These are phyloP conservation scores for Takakia lepidozioides DNA, from an alignment of 225 moss, liverwort and hornwort genomes.

Conservation along the genomic window DNA sequence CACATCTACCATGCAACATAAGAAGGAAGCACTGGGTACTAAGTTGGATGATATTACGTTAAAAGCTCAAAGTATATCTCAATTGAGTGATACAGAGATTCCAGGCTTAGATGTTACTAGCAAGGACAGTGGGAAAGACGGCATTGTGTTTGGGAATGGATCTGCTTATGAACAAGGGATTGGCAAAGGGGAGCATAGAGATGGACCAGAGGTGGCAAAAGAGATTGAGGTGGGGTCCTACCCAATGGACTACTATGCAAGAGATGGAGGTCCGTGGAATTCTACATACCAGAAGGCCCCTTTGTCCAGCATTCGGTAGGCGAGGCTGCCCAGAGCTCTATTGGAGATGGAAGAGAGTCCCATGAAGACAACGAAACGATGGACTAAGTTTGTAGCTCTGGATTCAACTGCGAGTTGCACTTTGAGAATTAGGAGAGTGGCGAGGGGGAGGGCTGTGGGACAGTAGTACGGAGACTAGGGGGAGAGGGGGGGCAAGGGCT, in stretches of 20 bases:
- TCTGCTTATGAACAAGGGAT: not conserved
- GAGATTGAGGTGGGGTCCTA: constrained; percentile 58
- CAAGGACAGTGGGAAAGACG: constrained; percentile 1
- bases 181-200: not conserved
- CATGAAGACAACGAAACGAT: no score
- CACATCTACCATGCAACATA: constrained; percentile 8
- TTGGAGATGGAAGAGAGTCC: no score
- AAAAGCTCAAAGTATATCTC: not conserved
- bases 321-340: no score
- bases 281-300: constrained; percentile 57
- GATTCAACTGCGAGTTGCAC: no score
- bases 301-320: constrained; percentile 23
- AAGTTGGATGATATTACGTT: not conserved
- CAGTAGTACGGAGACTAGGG: no score
- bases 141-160: not conserved
- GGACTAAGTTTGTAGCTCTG: no score
- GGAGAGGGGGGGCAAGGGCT: no score
- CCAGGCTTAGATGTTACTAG: not conserved
- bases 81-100: not conserved
- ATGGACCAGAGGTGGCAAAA: constrained; percentile 11
- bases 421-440: no score
- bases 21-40: no score
- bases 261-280: constrained; percentile 93
- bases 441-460: no score
- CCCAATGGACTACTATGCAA: constrained; percentile 92